phyloP scores from a whole-genome alignment of 2,329 filamentous ascomycete species.

The Conoideocrella luteorostrata region DNA sequence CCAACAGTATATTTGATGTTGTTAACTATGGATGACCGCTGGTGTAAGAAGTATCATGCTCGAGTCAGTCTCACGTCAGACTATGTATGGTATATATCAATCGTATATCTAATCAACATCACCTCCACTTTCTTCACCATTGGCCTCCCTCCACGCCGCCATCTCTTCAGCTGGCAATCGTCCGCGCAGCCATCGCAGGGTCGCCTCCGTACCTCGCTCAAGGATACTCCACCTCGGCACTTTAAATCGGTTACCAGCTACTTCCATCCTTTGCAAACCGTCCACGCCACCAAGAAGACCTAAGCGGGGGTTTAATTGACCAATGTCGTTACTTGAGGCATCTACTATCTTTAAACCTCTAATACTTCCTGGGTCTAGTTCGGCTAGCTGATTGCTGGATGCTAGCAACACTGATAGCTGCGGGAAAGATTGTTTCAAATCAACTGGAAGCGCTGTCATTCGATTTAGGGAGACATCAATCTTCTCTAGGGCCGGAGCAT shows the following conservation, averaged over 20 bases:
- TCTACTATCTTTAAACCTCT: slow-evolving; percentile 70
- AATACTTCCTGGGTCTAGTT: slow-evolving; percentile 67
- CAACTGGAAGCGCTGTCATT: slow-evolving; percentile 60
- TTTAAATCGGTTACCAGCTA: slow-evolving; percentile 79
- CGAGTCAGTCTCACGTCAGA: no score
- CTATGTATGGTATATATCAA: not conserved
- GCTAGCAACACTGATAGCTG: slow-evolving; percentile 63
- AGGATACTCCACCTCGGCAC: slow-evolving; percentile 80
- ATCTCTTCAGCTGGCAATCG: slow-evolving; percentile 60
- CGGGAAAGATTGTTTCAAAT: slow-evolving; percentile 62
- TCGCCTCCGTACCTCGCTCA: slow-evolving; percentile 80
- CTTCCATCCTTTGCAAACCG: slow-evolving; percentile 61
- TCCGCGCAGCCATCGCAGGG: slow-evolving; percentile 73
- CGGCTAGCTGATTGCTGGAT: slow-evolving; percentile 71
- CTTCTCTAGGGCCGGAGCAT: slow-evolving; percentile 68
- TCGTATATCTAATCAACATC: slow-evolving; percentile 7
- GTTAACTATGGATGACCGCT: no score
- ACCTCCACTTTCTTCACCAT: slow-evolving; percentile 29
- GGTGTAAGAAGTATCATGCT: no score
- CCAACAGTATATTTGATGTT: no score
- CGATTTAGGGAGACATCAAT: slow-evolving; percentile 80
- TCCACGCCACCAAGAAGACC: slow-evolving; percentile 64
- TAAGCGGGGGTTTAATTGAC: slow-evolving; percentile 71
- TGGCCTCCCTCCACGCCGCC: slow-evolving; percentile 46
- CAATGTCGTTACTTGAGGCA: slow-evolving; percentile 78